Percentiles rank a stretch among this genome's conserved stretches.
These are phyloP conservation scores for Austroboletus eburneus DNA, from an alignment of 768 basidiomycete genomes.

Conservation along the genomic window DNA sequence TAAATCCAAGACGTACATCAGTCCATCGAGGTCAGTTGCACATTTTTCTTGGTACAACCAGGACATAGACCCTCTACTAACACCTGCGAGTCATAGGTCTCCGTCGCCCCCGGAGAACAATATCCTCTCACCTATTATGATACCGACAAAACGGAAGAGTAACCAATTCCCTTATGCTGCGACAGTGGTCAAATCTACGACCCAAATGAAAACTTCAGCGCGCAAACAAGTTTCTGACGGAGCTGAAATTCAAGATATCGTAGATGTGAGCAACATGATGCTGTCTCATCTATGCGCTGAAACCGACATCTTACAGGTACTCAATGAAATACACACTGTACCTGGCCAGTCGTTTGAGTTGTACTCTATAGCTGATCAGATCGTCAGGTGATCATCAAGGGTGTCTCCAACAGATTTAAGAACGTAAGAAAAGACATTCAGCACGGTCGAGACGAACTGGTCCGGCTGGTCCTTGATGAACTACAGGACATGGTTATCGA, in stretches of 20 bases:
- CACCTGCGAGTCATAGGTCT: neutral
- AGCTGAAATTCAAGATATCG: constrained; percentile 34
- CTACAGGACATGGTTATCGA: constrained; percentile 39
- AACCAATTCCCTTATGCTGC: neutral
- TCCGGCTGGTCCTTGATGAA: constrained; percentile 42
- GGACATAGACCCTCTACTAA: neutral
- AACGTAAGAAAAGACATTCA: constrained; percentile 44
- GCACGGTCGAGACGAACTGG: constrained; percentile 41
- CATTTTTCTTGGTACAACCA: neutral
- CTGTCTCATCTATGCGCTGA: neutral
- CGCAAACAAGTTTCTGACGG: constrained; percentile 4
- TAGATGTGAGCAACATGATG: constrained; percentile 34
- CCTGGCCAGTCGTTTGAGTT: neutral
- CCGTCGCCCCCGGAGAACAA: constrained; percentile 4
- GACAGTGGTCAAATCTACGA: neutral
- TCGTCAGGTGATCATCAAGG: constrained; percentile 44
- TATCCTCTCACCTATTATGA: neutral
- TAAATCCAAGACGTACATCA: neutral
- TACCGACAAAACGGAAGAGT: constrained; percentile 6
- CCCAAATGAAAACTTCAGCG: neutral
- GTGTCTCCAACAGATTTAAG: constrained; percentile 46
- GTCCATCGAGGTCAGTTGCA: constrained; percentile 7
- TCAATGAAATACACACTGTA: constrained; percentile 49
- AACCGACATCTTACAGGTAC: constrained; percentile 32
- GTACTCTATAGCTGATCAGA: constrained; percentile 12